Evolutionary conservation across 2,329 filamentous ascomycete genomes (phyloP).

Genomic region (Stachybotrys chartarum): DNA sequence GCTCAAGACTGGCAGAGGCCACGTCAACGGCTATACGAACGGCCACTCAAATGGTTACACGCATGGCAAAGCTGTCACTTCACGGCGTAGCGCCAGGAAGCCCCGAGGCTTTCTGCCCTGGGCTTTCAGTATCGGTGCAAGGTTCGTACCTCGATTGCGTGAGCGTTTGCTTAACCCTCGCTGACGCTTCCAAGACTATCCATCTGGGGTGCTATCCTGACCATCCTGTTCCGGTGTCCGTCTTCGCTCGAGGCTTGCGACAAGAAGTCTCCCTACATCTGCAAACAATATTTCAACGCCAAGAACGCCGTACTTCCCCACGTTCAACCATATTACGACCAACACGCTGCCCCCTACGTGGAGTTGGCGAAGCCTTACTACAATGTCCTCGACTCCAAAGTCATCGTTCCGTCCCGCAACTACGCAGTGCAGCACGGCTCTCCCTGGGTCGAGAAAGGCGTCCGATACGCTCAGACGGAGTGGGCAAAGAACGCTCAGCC

Average conservation of each 20-base stretch:
- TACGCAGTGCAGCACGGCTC: constrained; percentile 69
- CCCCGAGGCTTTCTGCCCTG: constrained; percentile 23
- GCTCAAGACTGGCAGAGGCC: constrained; percentile 31
- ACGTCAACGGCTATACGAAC: constrained; percentile 20
- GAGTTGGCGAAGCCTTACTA: constrained; percentile 72
- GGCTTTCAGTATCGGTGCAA: constrained; percentile 43
- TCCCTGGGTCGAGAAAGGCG: constrained; percentile 61
- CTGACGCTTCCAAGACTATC: constrained; percentile 47
- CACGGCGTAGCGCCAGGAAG: constrained; percentile 11
- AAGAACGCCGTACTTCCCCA: constrained; percentile 62
- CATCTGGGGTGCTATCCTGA: constrained; percentile 82
- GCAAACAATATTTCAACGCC: constrained; percentile 71
- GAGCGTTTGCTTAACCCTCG: not conserved
- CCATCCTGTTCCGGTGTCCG: constrained; percentile 77
- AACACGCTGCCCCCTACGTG: constrained; percentile 79
- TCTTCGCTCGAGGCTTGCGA: constrained; percentile 59
- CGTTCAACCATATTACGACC: constrained; percentile 75
- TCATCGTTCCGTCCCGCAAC: constrained; percentile 62
- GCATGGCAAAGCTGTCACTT: constrained; percentile 17
- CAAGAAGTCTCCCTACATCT: constrained; percentile 67
- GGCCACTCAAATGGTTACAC: constrained; percentile 15
- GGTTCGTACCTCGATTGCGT: constrained; percentile 32
- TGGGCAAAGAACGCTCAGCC: constrained; percentile 78
- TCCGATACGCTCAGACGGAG: constrained; percentile 58
- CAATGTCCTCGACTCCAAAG: constrained; percentile 47